phyloP scores from a whole-genome alignment of 176 grass and related monocot genomes.

The Guadua angustifolia region DNA sequence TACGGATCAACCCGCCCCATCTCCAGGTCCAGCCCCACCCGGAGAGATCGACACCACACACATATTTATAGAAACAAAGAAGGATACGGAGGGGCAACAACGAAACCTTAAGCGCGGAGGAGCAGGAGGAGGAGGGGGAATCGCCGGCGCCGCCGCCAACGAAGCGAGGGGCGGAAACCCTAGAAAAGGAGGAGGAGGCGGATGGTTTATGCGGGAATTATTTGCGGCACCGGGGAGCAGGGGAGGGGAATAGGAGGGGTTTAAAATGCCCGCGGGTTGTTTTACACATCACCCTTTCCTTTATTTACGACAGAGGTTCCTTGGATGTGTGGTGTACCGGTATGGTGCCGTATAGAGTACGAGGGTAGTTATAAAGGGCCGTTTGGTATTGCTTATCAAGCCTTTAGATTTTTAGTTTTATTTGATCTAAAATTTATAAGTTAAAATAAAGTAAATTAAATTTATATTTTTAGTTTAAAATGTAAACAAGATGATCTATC shows the following conservation, averaged over 20 bases:
- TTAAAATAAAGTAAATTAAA: no score
- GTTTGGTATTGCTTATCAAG: no score
- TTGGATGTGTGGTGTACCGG: no score
- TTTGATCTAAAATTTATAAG: no score
- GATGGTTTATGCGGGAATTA: not conserved
- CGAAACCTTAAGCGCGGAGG: not conserved
- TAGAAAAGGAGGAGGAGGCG: constrained; percentile 1
- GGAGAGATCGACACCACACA: not conserved
- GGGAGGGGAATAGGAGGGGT: not conserved
- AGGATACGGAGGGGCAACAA: not conserved
- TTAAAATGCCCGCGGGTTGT: constrained; percentile 19
- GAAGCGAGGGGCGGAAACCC: not conserved
- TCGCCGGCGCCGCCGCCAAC: not conserved
- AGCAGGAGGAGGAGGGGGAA: no score
- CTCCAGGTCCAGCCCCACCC: not conserved
- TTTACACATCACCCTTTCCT: not conserved
- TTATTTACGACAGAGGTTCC: no score
- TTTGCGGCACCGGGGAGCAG: not conserved
- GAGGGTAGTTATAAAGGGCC: no score
- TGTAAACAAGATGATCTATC: no score
- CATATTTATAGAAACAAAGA: not conserved
- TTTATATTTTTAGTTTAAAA: no score
- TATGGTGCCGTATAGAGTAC: no score
- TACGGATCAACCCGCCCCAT: not conserved
- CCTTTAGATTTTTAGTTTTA: no score